Percentiles rank a stretch among this genome's conserved stretches.
Evolutionary conservation across 2,329 filamentous ascomycete genomes (phyloP).

Genomic region (Cercospora sojina): DNA sequence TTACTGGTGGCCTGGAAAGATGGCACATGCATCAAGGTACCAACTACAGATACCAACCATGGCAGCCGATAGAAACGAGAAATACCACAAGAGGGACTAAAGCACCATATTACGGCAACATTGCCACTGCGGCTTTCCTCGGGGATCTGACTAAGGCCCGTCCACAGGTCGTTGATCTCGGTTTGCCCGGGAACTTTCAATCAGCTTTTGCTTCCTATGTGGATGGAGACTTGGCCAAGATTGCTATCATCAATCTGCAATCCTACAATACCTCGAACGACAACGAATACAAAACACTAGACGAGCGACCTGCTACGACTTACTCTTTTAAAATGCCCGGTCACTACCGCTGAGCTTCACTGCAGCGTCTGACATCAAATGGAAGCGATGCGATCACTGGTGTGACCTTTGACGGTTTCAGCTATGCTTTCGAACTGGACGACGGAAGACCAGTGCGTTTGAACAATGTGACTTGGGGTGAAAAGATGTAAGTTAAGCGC

Average conservation of each 20-base stretch:
- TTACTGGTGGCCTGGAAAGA: slow-evolving; percentile 55
- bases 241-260: slow-evolving; percentile 59
- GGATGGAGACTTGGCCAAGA: slow-evolving; percentile 45
- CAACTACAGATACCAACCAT: slow-evolving; percentile 60
- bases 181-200: slow-evolving; percentile 44
- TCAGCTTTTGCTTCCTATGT: slow-evolving; percentile 59
- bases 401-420: slow-evolving; percentile 61
- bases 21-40: slow-evolving; percentile 65
- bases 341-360: slow-evolving; percentile 28
- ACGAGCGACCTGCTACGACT: slow-evolving; percentile 35
- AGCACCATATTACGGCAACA: slow-evolving; percentile 63
- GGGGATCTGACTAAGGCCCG: slow-evolving; percentile 43
- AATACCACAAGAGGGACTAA: slow-evolving; percentile 57
- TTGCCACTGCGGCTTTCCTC: slow-evolving; percentile 58
- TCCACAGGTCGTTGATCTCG: slow-evolving; percentile 49
- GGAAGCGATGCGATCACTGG: slow-evolving; percentile 64
- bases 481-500: slow-evolving; percentile 40
- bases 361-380: slow-evolving; percentile 58
- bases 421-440: slow-evolving; percentile 61
- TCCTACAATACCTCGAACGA: slow-evolving; percentile 51
- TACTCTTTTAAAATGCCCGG: slow-evolving; percentile 48
- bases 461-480: slow-evolving; percentile 55
- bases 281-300: slow-evolving; percentile 47
- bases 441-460: slow-evolving; percentile 54
- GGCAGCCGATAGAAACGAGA: slow-evolving; percentile 58